Base-by-base conservation (phyloP, 805 yeast genomes). In the Teunomyces pallodes region DNA sequence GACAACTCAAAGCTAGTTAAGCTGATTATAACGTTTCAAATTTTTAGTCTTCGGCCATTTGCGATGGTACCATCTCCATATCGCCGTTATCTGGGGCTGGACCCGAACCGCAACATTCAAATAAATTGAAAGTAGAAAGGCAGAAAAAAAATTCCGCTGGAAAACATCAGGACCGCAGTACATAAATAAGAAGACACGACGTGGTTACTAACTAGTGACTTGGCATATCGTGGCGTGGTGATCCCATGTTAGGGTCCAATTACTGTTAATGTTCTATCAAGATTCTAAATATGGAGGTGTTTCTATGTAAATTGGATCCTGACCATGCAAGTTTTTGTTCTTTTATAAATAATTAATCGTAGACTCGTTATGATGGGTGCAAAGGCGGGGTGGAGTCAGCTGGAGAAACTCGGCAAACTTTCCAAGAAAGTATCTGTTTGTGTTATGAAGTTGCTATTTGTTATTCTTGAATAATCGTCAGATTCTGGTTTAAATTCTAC, bases 391-490 rank as follows among this genome's bases (percentile, higher is more conserved):
- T 16, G n/a, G 12, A 16, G 17, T 26, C 17, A 38, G n/a, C 41
- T 38, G 8, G 41, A 20, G 27, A 38, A 38, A 12, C 41, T 38
- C 30, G 65, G 58, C 46, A 72, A 58, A 4, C 76, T 69, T 64
- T 56, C 64, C 49, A 66, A 61, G 60, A 60, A 67, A 29, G 54
- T 62, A 59, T 86, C 91, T 1, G 87, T 72, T 12, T 79, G 79
- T 32, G 66, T 64, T 2, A 77, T 74, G 56, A 87, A 87, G 38
- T 73, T 67, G 51, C 74, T 78, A 58, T 83, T 86, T 38, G 72
- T 70, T 36, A 87, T 81, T 46, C 74, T 78, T 9, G 46, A 49
- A 35, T 42, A 42, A 17, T 45, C 46, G 36, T 70, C 74, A 0
- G 75, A 79, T 7, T 74, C 77, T 24, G 42, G 32, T 13, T 42